Conservation (phyloP, 2,329 filamentous ascomycete genomes). For the Cordyceps fumosorosea region DNA sequence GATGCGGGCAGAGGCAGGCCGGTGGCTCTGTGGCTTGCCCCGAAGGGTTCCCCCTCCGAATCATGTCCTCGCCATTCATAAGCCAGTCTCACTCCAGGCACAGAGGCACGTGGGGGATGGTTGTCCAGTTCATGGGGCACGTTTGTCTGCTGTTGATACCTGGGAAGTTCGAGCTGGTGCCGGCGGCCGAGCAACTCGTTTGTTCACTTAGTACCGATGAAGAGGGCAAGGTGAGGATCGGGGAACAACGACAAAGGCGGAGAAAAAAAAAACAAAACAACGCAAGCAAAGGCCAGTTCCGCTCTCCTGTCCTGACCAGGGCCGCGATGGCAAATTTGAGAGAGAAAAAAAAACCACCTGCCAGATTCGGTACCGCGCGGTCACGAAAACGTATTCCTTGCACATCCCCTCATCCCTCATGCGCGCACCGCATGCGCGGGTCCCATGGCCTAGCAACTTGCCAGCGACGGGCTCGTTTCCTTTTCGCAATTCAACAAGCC, state of each 20-base stretch:
- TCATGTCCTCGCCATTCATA: slow-evolving; percentile 10
- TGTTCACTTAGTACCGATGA: not conserved
- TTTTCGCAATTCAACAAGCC: not conserved
- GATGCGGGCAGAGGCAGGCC: not conserved
- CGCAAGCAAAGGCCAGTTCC: not conserved
- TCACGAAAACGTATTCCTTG: not conserved
- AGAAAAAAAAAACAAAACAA: not conserved
- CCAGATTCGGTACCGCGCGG: not conserved
- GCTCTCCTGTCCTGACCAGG: not conserved
- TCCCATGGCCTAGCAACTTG: not conserved
- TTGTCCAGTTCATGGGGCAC: not conserved
- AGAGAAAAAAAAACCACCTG: not conserved
- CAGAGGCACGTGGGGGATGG: slow-evolving; percentile 1
- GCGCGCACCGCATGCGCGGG: not conserved
- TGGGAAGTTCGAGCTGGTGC: not conserved
- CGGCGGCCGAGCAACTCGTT: not conserved
- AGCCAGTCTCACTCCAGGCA: not conserved
- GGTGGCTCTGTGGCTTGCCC: not conserved
- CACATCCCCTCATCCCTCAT: not conserved
- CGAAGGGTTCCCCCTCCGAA: not conserved
- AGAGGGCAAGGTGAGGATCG: not conserved
- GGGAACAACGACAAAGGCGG: not conserved
- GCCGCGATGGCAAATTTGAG: not conserved
- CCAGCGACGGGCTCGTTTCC: no score
- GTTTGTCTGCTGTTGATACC: no score